Evolutionary conservation across 305 asterid genomes (phyloP).

Genomic region (Fraxinus sp.): DNA sequence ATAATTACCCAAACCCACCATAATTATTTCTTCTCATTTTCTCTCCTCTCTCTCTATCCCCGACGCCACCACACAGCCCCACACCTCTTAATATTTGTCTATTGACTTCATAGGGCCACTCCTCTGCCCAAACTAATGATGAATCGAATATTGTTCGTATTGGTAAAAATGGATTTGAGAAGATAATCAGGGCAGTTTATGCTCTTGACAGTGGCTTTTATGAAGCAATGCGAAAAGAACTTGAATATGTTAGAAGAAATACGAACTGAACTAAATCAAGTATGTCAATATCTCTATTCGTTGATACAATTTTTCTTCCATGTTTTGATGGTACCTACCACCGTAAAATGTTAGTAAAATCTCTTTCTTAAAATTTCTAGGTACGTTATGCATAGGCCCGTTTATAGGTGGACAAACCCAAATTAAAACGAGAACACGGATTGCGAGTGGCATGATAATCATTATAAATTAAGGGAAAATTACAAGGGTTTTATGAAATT

Average conservation of each 20-base stretch:
- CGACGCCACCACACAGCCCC: no score
- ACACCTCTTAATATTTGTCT: constrained; percentile 12
- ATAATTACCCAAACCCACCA: no score
- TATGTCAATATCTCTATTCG: constrained; percentile 30
- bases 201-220: constrained; percentile 52
- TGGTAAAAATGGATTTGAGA: constrained; percentile 64
- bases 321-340: constrained; percentile 8
- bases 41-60: no score
- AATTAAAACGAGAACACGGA: no score
- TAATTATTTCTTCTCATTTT: no score
- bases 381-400: constrained; percentile 40
- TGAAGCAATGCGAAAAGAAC: constrained; percentile 80
- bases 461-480: no score
- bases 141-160: constrained; percentile 58
- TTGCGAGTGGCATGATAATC: no score
- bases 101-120: constrained; percentile 70
- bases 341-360: constrained; percentile 1
- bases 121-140: constrained; percentile 86
- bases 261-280: constrained; percentile 77
- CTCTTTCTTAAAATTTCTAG: constrained; percentile 13
- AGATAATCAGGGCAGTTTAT: constrained; percentile 68
- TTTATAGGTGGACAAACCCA: no score
- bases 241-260: constrained; percentile 84
- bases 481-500: no score
- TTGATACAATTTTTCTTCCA: constrained; percentile 4